Evolutionary conservation across 1,284 basidiomycete species (phyloP), one percentile per base, ranked within the genome.

Genomic region (Trichosporon coremiiforme): DNA sequence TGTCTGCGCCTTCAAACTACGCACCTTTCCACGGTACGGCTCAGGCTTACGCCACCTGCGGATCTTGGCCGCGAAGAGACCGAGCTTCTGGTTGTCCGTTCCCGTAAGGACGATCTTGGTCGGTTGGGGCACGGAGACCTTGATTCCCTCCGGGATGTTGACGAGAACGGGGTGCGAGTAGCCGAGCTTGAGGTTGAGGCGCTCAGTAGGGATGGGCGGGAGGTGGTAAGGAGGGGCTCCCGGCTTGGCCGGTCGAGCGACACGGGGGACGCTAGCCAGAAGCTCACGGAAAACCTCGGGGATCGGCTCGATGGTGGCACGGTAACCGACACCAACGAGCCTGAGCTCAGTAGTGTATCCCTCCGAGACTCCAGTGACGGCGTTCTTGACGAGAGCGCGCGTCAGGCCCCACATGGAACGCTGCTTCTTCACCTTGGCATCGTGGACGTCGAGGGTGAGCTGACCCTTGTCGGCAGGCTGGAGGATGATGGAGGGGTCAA

Each of bases 11-110:
- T 10, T 17, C n/a, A 17, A 31, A 20, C 45, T 2, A 84, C 90
- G 70, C 78, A 94, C 93, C 88, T 97, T 95, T 77, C 94, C 95
- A 85, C 98, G 95, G 85, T 98, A 99, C 22, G 95, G 95, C 81
- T 99, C 97, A 15, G 96, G 96, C 76, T 90, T 91, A 75, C 96
- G 88, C 86, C 90, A 92, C 69, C 86, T 87, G 73, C 94, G 86
- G 38, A 99, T 91, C 77, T 90, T 88, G 17, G 94, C 93, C 0
- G 95, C 93, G 80, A 97, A 97, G 73, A 93, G 85, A 0, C 94
- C 95, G 53, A 98, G 82, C 70, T 87, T 79, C 74, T 87, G 85
- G 79, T 87, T 87, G 77, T 88, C 86, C 10, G 80, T 84, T 3
- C 87, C 86, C n/a, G 74, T 76, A 29, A 88, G 77, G 4, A 85